Evolutionary conservation across 2,329 filamentous ascomycete genomes (phyloP), one percentile per base, ranked within the genome.

Genomic region (Periconia digitata): DNA sequence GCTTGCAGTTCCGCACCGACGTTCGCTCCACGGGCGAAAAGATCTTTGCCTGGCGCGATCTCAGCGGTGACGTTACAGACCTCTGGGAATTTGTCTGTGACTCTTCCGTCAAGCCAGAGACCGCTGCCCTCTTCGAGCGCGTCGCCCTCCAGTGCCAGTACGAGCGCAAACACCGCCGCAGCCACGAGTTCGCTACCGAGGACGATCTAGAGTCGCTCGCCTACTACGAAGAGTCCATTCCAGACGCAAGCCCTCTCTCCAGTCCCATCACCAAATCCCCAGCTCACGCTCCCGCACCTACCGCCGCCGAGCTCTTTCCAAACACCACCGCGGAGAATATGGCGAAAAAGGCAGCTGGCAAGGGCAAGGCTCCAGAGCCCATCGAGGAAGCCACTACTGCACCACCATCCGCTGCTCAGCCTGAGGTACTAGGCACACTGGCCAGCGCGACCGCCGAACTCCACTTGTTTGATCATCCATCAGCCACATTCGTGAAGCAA

Each of bases 1-100:
- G 85, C 45, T 79, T 99, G 32, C 90, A 90, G 66, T 90, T 99
- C 64, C 86, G 92, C 48, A 87, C 90, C 37, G 90, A 95, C 69
- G 82, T 87, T 54, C 83, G 92, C 55, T 85, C 90, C 54, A 85
- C 84, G 32, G 89, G 88, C 18, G 89, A 95, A 60, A 90, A 88
- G 64, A 85, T 97, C 8, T 82, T 99, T 55, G 92, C 92, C 50
- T 99, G 94, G 94, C 86, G 88, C 59, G 94, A 99, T 67, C 76
- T 97, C 51, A 96, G 91, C 62, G 94, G 94, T 47, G 94, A 99
- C 77, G 81, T 84, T 24, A 92, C 91, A 45, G 94, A 99, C 72
- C 81, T 97, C n/a, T 99, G 90, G 80, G 92, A 99, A 72, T 99
- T 97, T 68, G 89, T 99, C 55, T 97, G 92, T 76, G 94, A 97